phyloP scores from a whole-genome alignment of 345 rosid genomes.

The Erucastrum elatum region DNA sequence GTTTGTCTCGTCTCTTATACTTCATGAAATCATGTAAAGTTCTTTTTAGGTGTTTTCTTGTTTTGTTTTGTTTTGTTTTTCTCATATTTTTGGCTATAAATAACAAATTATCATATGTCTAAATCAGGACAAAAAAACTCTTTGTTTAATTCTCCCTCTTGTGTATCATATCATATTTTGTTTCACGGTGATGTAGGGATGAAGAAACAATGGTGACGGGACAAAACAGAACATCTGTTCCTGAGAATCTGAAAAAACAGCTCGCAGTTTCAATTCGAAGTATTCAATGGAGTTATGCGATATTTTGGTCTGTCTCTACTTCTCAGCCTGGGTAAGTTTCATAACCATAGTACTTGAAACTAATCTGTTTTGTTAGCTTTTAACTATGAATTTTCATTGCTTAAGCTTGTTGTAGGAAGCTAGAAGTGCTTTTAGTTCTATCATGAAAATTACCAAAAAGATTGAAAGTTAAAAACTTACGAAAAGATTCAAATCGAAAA shows the following conservation, averaged over 20 bases:
- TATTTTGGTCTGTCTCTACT: slow-evolving; percentile 85
- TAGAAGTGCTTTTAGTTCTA: not conserved
- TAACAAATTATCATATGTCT: not conserved
- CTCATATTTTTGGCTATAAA: not conserved
- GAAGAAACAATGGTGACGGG: slow-evolving; percentile 30
- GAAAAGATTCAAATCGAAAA: not conserved
- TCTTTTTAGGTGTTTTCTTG: not conserved
- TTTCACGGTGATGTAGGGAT: slow-evolving; percentile 31
- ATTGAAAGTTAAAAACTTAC: not conserved
- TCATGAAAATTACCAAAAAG: not conserved
- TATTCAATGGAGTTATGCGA: slow-evolving; percentile 93
- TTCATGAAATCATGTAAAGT: not conserved
- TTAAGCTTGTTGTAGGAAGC: not conserved
- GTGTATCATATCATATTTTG: slow-evolving; percentile 3
- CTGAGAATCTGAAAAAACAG: slow-evolving; percentile 65
- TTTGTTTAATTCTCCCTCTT: slow-evolving; percentile 7
- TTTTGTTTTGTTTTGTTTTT: not conserved
- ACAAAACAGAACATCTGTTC: slow-evolving; percentile 31
- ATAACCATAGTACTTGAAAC: not conserved
- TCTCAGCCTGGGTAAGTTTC: slow-evolving; percentile 65
- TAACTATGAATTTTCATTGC: not conserved
- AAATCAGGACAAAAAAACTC: slow-evolving; percentile 9
- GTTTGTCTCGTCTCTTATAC: slow-evolving; percentile 2
- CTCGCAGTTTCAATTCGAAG: slow-evolving; percentile 83
- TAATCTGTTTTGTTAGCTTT: not conserved